Conservation (phyloP, 768 basidiomycete species). For the Lyophyllum atratum region DNA sequence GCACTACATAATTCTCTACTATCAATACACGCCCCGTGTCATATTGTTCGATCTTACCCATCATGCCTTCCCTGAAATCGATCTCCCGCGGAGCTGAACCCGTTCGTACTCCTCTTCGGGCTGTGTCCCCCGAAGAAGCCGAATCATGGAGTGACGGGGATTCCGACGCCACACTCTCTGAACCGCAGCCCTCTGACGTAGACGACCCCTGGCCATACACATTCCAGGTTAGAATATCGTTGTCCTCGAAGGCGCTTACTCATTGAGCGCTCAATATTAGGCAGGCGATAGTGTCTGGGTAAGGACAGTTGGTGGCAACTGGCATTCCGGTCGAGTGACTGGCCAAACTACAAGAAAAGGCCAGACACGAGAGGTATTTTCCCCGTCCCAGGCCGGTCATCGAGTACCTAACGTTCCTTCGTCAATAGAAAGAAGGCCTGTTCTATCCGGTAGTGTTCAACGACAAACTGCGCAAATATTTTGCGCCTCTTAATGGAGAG, state of each 20-base stretch:
- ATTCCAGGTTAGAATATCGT: slow-evolving; percentile 44
- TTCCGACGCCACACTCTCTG: slow-evolving; percentile 31
- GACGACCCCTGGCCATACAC: slow-evolving; percentile 55
- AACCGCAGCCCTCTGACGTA: slow-evolving; percentile 38
- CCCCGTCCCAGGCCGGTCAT: neutral
- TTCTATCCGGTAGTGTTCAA: slow-evolving; percentile 57
- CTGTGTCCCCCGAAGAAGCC: slow-evolving; percentile 35
- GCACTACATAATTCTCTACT: slow-evolving; percentile 2
- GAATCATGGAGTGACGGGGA: slow-evolving; percentile 37
- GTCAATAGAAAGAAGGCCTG: slow-evolving; percentile 45
- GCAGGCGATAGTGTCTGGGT: slow-evolving; percentile 54
- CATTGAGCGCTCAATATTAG: neutral
- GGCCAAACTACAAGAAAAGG: slow-evolving; percentile 46
- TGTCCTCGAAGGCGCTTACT: neutral
- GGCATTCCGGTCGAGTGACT: slow-evolving; percentile 51
- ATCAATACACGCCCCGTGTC: slow-evolving; percentile 1
- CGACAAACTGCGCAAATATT: slow-evolving; percentile 54
- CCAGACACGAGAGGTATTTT: slow-evolving; percentile 46
- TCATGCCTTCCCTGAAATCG: slow-evolving; percentile 15
- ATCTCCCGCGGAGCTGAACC: slow-evolving; percentile 9
- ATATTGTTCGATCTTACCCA: slow-evolving; percentile 3
- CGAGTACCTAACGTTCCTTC: slow-evolving; percentile 1
- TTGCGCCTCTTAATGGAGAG: slow-evolving; percentile 65
- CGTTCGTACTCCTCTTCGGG: slow-evolving; percentile 22
- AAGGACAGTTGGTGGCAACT: slow-evolving; percentile 48